These are phyloP conservation scores for Alternaria sp. DNA, from an alignment of 2,329 filamentous ascomycete species.

Conservation along the genomic window DNA sequence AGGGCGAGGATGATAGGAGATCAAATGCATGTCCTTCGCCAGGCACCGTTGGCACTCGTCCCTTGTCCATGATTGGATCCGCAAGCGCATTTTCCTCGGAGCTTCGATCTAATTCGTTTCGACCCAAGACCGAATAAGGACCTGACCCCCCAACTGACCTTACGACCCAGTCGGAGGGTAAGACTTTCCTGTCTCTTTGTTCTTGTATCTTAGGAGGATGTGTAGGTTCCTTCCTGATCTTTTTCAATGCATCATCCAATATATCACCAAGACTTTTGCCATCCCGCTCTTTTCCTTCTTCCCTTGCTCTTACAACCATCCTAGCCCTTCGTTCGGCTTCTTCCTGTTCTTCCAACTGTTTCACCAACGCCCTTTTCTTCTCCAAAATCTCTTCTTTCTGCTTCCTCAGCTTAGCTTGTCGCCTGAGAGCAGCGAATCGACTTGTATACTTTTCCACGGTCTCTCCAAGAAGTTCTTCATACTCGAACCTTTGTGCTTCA, in stretches of 20 bases:
- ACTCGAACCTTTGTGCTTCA: neutral
- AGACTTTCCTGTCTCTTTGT: too few species aligned
- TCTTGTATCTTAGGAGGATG: neutral
- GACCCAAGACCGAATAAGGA: neutral
- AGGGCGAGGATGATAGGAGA: neutral
- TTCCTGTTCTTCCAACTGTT: constrained; percentile 2
- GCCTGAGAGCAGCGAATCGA: neutral
- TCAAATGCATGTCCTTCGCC: neutral
- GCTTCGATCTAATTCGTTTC: neutral
- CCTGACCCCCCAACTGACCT: neutral
- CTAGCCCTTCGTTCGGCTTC: neutral
- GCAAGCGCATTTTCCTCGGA: neutral
- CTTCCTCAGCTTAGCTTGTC: neutral
- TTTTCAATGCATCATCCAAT: constrained; percentile 6
- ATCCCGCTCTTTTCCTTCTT: neutral
- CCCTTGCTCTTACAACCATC: neutral
- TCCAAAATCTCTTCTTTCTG: neutral
- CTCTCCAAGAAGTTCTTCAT: neutral
- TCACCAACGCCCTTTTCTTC: constrained; percentile 1
- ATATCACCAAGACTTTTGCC: constrained; percentile 1
- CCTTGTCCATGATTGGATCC: neutral
- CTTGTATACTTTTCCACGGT: neutral
- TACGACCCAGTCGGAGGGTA: neutral
- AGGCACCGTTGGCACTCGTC: neutral
- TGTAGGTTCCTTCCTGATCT: neutral